Percentiles rank a stretch among this genome's conserved stretches.
phyloP scores from a whole-genome alignment of 345 rosid genomes.

The Eucalyptus erythrocorys region DNA sequence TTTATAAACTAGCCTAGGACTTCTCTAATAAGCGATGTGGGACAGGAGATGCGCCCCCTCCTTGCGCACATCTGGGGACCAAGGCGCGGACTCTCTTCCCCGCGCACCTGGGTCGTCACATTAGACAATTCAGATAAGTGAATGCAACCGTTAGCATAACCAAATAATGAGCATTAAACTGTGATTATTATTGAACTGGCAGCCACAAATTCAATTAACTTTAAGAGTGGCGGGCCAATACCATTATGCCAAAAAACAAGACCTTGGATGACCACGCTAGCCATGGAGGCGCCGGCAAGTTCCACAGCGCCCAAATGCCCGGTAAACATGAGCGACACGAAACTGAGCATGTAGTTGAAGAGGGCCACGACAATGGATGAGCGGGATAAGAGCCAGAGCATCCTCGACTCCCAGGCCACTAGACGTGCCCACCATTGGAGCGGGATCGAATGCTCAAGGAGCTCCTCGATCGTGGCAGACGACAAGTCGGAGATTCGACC shows the following conservation, averaged over 20 bases:
- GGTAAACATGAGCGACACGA: slow-evolving; percentile 59
- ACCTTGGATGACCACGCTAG: slow-evolving; percentile 83
- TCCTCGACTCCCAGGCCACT: slow-evolving; percentile 68
- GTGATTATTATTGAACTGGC: background rate
- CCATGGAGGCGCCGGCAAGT: slow-evolving; percentile 86
- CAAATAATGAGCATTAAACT: background rate
- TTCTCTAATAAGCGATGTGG: no score
- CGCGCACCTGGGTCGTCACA: no score
- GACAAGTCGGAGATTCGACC: slow-evolving; percentile 30
- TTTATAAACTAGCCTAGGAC: no score
- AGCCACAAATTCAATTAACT: background rate
- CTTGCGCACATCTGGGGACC: no score
- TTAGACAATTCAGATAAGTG: background rate
- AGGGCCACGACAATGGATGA: slow-evolving; percentile 58
- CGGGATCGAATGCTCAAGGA: slow-evolving; percentile 22
- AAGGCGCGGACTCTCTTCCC: no score
- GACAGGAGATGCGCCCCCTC: no score
- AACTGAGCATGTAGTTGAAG: slow-evolving; percentile 68
- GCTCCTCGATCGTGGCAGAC: slow-evolving; percentile 51
- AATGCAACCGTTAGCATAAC: background rate
- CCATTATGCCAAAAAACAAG: slow-evolving; percentile 95
- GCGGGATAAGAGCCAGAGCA: slow-evolving; percentile 64
- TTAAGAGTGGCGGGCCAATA: slow-evolving; percentile 1
- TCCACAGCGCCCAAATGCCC: slow-evolving; percentile 68
- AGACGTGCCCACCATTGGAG: slow-evolving; percentile 62